Evolutionary conservation across 78 protist genomes (phyloP), one percentile per base, ranked within the genome.

Genomic region (Tieghemostelium lacteum): DNA sequence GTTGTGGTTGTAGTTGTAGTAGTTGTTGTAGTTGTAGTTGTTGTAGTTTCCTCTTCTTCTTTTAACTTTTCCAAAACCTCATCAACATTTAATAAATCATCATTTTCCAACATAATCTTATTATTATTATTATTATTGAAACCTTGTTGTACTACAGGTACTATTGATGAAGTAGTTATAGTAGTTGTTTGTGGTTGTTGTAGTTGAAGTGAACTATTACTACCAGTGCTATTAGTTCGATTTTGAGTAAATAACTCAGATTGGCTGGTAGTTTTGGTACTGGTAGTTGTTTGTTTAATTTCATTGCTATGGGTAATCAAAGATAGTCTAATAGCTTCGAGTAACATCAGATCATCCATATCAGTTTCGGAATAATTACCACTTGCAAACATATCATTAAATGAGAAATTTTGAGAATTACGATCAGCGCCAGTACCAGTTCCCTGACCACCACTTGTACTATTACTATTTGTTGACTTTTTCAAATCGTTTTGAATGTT

Each of bases 271-370:
- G n/a, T n/a, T 34, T 20, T 64, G 17, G 28, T 22, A 22, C 20
- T 36, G 26, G 50, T 1, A 45, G 29, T 37, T 64, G n/a, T 37
- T 64, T n/a, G n/a, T 60, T 60, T n/a, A n/a, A 28, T n/a, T 71
- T 71, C 77, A 71, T 71, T 71, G 14, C 42, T 31, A 52, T 31
- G 77, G 0, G 77, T 24, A 29, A 71, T 31, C 22, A 83, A 33
- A 28, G 91, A 83, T 29, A 69, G 55, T 83, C 91, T 83, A 26
- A 83, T 83, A 0, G 91, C 91, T 17, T 83, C 91, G 1, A 73
- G 3, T 20, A 83, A 29, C 91, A 83, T 83, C 31, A 83, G 55
- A 24, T 83, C 66, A 31, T 83, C 91, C 50, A 83, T 45, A 28
- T 83, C 91, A 16, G 57, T n/a, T 6, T 52, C 78, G 20, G 73